Base-by-base conservation (phyloP, 2,329 filamentous ascomycete species). In the Leptosphaerulina australis region DNA sequence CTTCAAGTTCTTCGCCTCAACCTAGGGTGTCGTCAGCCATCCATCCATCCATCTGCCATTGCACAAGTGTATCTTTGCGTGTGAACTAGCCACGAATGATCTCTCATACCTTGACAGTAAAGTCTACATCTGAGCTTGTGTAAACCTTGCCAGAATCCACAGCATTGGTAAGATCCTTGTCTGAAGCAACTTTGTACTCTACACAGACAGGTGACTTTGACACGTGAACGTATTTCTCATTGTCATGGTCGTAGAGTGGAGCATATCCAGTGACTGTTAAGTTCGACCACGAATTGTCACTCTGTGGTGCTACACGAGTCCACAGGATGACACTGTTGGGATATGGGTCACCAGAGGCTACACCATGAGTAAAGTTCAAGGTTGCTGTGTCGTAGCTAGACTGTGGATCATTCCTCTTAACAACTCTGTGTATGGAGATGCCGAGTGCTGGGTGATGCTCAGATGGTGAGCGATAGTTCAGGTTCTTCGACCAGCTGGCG, bases 51-150 rank as follows among this genome's bases (percentile, higher is more conserved):
- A 7, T 21, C 22, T 6, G 9, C 22, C 22, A 12, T 2, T 14
- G 11, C 17, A 1, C 22, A 33, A 20, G 5, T 35, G 12, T 9
- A n/a, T n/a, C n/a, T n/a, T n/a, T n/a, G n/a, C n/a, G n/a, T n/a
- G n/a, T n/a, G n/a, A n/a, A n/a, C n/a, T n/a, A n/a, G n/a, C n/a
- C n/a, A n/a, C n/a, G n/a, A n/a, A n/a, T n/a, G n/a, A n/a, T n/a
- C n/a, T n/a, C n/a, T 12, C 31, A 22, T 66, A 84, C 83, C 78
- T 90, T 90, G 52, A 90, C 76, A 0, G 88, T 91, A 64, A 86
- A 91, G 65, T 91, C 88, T 38, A 91, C 83, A 63, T 91, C 88
- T 1, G 83, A 87, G 21, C 81, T 88, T 0, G 88, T 91, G 63
- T 85, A 90, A 1, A 81, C 85, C 21, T 74, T 81, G 3, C 87